Conservation (phyloP, 805 yeast genomes). For the Zygosaccharomyces kombuchaensis region DNA sequence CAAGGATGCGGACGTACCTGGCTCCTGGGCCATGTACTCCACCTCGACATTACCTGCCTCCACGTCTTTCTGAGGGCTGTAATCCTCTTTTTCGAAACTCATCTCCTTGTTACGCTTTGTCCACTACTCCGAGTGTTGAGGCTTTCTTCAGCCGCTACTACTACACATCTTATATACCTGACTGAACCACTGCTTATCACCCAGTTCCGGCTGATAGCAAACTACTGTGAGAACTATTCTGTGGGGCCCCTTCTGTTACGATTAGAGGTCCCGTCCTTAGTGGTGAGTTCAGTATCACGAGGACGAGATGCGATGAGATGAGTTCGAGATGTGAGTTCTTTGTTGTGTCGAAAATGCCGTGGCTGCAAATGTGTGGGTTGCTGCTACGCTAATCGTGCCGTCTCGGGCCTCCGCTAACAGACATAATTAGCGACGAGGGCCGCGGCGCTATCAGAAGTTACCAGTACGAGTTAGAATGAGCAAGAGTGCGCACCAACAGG, state of each 20-base stretch:
- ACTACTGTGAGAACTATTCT: no score
- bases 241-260: no score
- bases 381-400: background rate
- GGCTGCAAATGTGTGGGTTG: conserved; percentile 3
- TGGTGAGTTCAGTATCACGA: background rate
- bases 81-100: conserved; percentile 1
- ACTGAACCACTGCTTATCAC: no score
- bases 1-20: conserved; percentile 4
- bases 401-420: background rate
- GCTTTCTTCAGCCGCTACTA: background rate
- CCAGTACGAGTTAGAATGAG: no score
- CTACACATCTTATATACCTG: background rate
- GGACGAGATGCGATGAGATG: background rate
- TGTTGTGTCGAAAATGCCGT: conserved; percentile 2
- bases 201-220: background rate
- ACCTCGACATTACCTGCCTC: conserved; percentile 13
- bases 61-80: conserved; percentile 4
- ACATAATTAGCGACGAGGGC: background rate
- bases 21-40: conserved; percentile 11
- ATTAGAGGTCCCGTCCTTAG: no score
- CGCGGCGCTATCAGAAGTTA: no score
- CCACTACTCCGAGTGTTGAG: no score
- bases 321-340: background rate
- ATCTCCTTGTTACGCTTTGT: background rate
- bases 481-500: no score